Base-by-base conservation (phyloP, 495 filamentous ascomycete species). In the Neohortaea acidophila region DNA sequence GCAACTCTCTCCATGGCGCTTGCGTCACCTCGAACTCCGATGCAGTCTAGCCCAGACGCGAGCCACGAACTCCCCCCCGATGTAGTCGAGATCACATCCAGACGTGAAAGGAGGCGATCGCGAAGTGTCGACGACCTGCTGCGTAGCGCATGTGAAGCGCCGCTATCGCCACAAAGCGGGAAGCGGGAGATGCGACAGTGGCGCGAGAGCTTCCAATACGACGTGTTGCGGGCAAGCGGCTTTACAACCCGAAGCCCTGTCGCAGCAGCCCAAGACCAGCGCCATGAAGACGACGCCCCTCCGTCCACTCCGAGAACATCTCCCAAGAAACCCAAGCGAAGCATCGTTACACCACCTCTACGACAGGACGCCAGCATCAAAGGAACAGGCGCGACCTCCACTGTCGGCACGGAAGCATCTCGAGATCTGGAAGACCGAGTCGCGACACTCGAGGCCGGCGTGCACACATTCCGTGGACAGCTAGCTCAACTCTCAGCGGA, bases 181-280 rank as follows among this genome's bases (percentile, higher is more conserved):
- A 52, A 45, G 34, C 45, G 49, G 14, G 49, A 52, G 34, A 48
- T 52, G 4, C 20, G 42, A 21, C 46, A 41, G 22, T 52, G 49
- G 49, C 45, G 49, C 4, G 49, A 50, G 21, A 50, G 47, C 43
- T 42, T 41, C 23, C 39, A 45, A 2, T 19, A 19, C 10, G 43
- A 38, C 18, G 47, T 50, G 3, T 21, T 45, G 1, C 37, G 42
- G 1, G 38, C 42, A 14, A 50, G 47, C 22, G 47, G 47, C 3
- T 45, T 50, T 27, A 34, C 18, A 21, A 33, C 20, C 4, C 25
- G 23, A 3, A 20, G 19, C 23, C 20, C 2, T 9, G 13, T 14
- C 7, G 36, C 27, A 14, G 12, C 22, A 9, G 7, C 2, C 18
- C 6, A 33, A 26, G 26, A n/a, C 4, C 8, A 22, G 9, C 21